Base-by-base conservation (phyloP, 2,329 filamentous ascomycete genomes). In the Thielaviopsis euricoi region DNA sequence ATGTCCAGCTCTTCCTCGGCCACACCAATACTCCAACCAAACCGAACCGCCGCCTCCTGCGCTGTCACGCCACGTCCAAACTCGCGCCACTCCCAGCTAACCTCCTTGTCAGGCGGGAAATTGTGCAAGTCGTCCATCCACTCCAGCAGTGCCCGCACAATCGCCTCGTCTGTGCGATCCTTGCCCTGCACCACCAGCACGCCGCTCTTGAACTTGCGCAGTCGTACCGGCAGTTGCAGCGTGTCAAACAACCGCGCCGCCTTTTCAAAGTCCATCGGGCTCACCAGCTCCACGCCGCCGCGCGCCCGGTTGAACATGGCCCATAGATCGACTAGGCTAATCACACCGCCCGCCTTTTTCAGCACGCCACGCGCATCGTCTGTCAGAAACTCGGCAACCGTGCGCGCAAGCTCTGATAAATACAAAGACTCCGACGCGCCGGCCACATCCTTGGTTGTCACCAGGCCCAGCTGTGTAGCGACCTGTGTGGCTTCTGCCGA, bases 21-120 rank as follows among this genome's bases (percentile, higher is more conserved):
- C 22, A 98, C 91, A 9, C 93, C 93, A 7, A 98, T 85, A 67
- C 93, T 97, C 93, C 93, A 98, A 6, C 90, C 88, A 70, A 98
- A 98, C 54, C 82, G 77, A 69, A 94, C 87, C 0, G 93, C 93
- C 0, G 83, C 81, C 66, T 97, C 90, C 66, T 93, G 87, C 1
- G 89, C 89, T 15, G 89, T 96, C 26, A 97, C 83, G 10, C 93
- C 89, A 58, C 84, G 79, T 0, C 93, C 90, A 68, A 89, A 96
- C 48, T 74, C 65, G 52, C 75, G 76, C 85, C 85, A 88, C 65
- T 94, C 84, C 87, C 87, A 93, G 0, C 76, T 64, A 37, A 84
- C 76, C 3, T 85, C 78, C n/a, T 74, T 74, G 1, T 81, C 77
- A 0, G 84, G 83, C 6, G 82, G 79, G 53, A 82, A 76, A 56